These are phyloP conservation scores for Immersiella caudata DNA, from an alignment of 495 filamentous ascomycete genomes.

Conservation along the genomic window DNA sequence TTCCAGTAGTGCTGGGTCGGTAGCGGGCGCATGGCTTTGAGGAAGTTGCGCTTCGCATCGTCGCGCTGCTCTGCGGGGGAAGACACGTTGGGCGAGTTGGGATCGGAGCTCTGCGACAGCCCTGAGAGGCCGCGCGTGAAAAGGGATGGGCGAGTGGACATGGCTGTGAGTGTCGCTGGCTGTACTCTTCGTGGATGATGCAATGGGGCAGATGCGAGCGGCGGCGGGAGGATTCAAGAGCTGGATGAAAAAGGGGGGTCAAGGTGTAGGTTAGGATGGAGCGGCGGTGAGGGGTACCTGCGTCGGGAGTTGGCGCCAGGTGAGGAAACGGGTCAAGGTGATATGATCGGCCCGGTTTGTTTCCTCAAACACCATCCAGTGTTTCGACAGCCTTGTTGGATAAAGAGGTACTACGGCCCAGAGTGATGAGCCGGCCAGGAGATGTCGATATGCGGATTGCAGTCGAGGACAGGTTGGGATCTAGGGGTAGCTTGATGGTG, in stretches of 20 bases:
- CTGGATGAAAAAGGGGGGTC: not conserved
- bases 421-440: not conserved
- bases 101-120: slow-evolving; percentile 52
- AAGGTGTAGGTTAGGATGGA: slow-evolving; percentile 2
- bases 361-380: slow-evolving; percentile 16
- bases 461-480: slow-evolving; percentile 2
- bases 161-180: slow-evolving; percentile 27
- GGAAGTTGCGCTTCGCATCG: slow-evolving; percentile 62
- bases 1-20: slow-evolving; percentile 65
- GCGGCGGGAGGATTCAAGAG: not conserved
- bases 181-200: slow-evolving; percentile 6
- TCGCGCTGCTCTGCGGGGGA: slow-evolving; percentile 60
- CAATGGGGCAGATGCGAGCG: not conserved
- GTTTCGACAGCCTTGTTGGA: slow-evolving; percentile 11
- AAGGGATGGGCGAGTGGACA: slow-evolving; percentile 54
- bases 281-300: slow-evolving; percentile 17
- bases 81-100: slow-evolving; percentile 53
- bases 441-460: not conserved
- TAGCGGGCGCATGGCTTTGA: slow-evolving; percentile 61
- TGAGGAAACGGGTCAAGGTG: not conserved
- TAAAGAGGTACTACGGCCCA: not conserved
- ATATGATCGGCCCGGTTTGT: slow-evolving; percentile 19
- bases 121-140: slow-evolving; percentile 58
- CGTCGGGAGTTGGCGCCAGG: not conserved
- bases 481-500: not conserved